These are phyloP conservation scores for Cotoneaster glaucophyllus DNA, from an alignment of 306 rosid genomes.

Conservation along the genomic window DNA sequence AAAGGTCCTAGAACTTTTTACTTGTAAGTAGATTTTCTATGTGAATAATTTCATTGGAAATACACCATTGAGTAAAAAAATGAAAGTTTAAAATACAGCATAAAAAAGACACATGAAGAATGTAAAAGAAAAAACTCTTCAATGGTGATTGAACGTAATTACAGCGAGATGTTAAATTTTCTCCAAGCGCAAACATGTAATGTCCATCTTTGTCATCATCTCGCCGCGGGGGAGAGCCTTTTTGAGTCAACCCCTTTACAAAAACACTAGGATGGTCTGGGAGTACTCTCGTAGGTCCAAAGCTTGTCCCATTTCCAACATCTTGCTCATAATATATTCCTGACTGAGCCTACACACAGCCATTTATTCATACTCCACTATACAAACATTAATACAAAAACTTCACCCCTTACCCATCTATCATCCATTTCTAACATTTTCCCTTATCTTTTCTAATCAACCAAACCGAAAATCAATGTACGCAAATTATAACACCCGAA, in stretches of 20 bases:
- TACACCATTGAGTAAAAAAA: not conserved
- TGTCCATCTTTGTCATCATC: slow-evolving; percentile 91
- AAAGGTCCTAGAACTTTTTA: not conserved
- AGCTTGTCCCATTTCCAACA: slow-evolving; percentile 42
- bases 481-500: slow-evolving; percentile 1
- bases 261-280: slow-evolving; percentile 38
- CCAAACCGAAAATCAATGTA: slow-evolving; percentile 8
- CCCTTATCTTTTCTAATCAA: slow-evolving; percentile 5
- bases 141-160: slow-evolving; percentile 58
- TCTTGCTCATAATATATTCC: slow-evolving; percentile 48
- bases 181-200: slow-evolving; percentile 84
- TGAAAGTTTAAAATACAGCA: not conserved
- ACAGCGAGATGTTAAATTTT: slow-evolving; percentile 89
- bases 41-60: not conserved
- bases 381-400: slow-evolving; percentile 19
- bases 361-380: slow-evolving; percentile 38
- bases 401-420: slow-evolving; percentile 8
- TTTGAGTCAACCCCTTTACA: slow-evolving; percentile 67
- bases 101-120: not conserved
- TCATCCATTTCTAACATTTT: slow-evolving; percentile 2
- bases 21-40: not conserved
- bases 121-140: slow-evolving; percentile 19
- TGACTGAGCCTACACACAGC: slow-evolving; percentile 52
- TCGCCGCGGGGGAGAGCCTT: slow-evolving; percentile 78
- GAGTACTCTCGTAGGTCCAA: slow-evolving; percentile 33